Percentiles rank a stretch among this genome's conserved stretches.
These are phyloP conservation scores for Fusarium odoratissimum DNA, from an alignment of 2,329 filamentous ascomycete genomes.

Conservation along the genomic window DNA sequence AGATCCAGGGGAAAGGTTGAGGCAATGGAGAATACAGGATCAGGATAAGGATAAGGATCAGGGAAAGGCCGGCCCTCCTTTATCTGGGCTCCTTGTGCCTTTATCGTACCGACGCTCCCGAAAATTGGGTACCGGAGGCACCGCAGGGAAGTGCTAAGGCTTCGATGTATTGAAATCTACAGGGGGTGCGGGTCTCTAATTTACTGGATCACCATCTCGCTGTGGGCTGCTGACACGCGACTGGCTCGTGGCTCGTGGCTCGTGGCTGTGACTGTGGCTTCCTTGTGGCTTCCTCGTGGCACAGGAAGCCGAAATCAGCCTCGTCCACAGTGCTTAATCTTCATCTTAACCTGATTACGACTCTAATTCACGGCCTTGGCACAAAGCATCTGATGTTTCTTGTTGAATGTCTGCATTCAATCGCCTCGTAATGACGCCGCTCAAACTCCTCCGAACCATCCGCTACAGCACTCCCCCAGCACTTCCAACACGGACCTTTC, in stretches of 20 bases:
- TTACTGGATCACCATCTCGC: conserved; percentile 6
- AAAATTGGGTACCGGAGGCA: conserved; percentile 30
- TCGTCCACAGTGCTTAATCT: conserved; percentile 4
- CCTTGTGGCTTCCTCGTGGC: conserved; percentile 35
- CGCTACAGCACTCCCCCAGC: not conserved
- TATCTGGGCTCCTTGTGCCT: conserved; percentile 17
- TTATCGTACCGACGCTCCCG: conserved; percentile 38
- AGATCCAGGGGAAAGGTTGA: conserved; percentile 32
- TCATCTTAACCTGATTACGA: conserved; percentile 13
- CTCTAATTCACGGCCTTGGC: not conserved
- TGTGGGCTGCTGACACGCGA: not conserved
- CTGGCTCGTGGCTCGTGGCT: not conserved
- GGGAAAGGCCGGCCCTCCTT: conserved; percentile 23
- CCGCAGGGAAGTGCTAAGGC: not conserved
- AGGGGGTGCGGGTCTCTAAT: conserved; percentile 17
- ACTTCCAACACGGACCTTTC: conserved; percentile 45
- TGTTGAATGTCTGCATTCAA: not conserved
- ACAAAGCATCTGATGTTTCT: not conserved
- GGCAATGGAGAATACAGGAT: conserved; percentile 16
- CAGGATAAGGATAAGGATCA: conserved; percentile 23
- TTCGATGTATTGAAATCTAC: conserved; percentile 5
- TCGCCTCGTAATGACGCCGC: conserved; percentile 14
- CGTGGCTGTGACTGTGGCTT: conserved; percentile 28
- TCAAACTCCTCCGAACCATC: conserved; percentile 17
- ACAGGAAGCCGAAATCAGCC: conserved; percentile 13